Evolutionary conservation across 2,329 filamentous ascomycete species (phyloP), one percentile per base, ranked within the genome.

Genomic region (Aspergillus fijiensis): DNA sequence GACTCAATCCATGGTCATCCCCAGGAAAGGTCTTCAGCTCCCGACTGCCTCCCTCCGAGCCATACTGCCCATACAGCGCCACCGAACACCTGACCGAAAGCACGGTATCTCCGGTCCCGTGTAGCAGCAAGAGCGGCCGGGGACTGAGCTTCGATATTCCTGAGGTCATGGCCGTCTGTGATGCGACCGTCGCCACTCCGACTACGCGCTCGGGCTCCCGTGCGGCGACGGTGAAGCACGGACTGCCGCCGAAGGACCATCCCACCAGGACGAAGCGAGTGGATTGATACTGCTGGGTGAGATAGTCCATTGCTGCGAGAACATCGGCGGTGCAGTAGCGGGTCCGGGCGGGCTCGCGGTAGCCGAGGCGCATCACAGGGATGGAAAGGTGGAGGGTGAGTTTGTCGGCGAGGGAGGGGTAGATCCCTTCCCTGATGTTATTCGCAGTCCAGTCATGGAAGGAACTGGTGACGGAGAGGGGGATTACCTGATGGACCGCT

Each of bases 181-280:
- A 75, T 1, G 76, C 77, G 1, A 79, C 65, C 1, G 76, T 77
- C 2, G 77, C 77, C 25, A 76, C 74, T 2, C 76, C 77, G 0
- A 72, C 58, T 23, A 75, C 67, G 5, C 77, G 65, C 29, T 69
- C 58, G 4, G 65, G 65, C 49, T 74, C 73, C 14, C 63, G 35
- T 3, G 67, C 73, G 7, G 69, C 77, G 12, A 74, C 70, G 0
- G 72, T 75, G 65, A 78, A 77, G 19, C 76, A 77, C 0, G 77
- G 77, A 21, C 75, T 77, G 5, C 77, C 74, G 21, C 78, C 76
- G 55, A 80, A 79, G 11, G 73, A 77, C 78, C 77, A 80, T 50
- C 78, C 78, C 1, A 79, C 69, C 14, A 80, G 60, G 5, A 79
- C 76, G 63, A 79, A 78, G 25, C 63, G 68, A n/a, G 59, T 60